Percentiles rank a stretch among this genome's conserved stretches.
Conservation (phyloP, 1,139 yeast species). For the Geotrichum reessii region DNA sequence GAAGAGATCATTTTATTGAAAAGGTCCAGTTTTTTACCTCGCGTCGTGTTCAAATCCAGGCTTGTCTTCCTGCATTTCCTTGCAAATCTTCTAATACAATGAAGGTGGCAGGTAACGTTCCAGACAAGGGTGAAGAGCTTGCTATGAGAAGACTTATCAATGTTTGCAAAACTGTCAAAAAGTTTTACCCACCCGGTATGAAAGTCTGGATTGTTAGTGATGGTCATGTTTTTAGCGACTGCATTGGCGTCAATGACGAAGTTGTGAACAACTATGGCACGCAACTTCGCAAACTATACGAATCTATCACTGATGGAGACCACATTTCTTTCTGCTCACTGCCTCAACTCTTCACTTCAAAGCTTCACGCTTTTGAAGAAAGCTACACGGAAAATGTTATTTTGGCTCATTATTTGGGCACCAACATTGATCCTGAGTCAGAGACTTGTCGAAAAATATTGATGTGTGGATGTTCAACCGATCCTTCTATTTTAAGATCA, state of each 20-base stretch:
- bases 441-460: constrained; percentile 18
- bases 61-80: constrained; percentile 20
- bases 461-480: constrained; percentile 19
- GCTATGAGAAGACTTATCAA: constrained; percentile 16
- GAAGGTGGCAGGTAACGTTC: constrained; percentile 17
- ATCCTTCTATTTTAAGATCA: constrained; percentile 14
- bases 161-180: constrained; percentile 13
- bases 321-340: constrained; percentile 15
- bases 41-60: constrained; percentile 14
- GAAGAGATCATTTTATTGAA: constrained; percentile 13
- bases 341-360: constrained; percentile 18
- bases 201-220: constrained; percentile 20
- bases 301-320: constrained; percentile 10
- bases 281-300: constrained; percentile 14
- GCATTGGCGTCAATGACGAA: constrained; percentile 20
- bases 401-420: constrained; percentile 16
- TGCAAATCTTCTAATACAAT: constrained; percentile 19
- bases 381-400: constrained; percentile 12
- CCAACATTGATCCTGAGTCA: constrained; percentile 15
- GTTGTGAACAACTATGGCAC: constrained; percentile 17
- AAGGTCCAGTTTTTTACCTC: constrained; percentile 15
- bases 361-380: constrained; percentile 12
- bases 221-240: constrained; percentile 20
- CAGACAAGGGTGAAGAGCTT: constrained; percentile 20
- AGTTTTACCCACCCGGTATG: constrained; percentile 17